Conservation (phyloP, 2,329 filamentous ascomycete genomes). For the Mycosphaerella sp. region DNA sequence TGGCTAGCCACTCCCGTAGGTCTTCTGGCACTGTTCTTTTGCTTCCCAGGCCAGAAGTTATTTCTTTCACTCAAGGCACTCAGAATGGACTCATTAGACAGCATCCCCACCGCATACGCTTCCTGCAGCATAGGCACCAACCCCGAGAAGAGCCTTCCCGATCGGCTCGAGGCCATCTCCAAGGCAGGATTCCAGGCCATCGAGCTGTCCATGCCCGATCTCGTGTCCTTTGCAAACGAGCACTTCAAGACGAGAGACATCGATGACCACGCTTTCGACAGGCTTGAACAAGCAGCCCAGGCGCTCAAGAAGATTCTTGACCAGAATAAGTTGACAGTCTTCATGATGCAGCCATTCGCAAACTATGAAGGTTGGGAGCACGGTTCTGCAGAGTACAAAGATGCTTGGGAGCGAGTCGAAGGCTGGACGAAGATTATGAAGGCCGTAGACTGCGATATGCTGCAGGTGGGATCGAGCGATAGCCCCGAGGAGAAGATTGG, state of each 20-base stretch:
- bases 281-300: slow-evolving; percentile 49
- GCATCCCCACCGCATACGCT: slow-evolving; percentile 49
- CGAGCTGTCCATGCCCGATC: slow-evolving; percentile 68
- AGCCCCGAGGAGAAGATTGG: slow-evolving; percentile 49
- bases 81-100: slow-evolving; percentile 20
- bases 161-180: slow-evolving; percentile 58
- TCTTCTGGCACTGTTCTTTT: too few species aligned
- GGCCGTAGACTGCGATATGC: slow-evolving; percentile 60
- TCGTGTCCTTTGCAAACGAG: slow-evolving; percentile 55
- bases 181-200: slow-evolving; percentile 60
- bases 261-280: slow-evolving; percentile 52
- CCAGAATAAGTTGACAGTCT: slow-evolving; percentile 51
- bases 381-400: slow-evolving; percentile 51
- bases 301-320: slow-evolving; percentile 52
- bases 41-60: too few species aligned
- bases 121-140: slow-evolving; percentile 50
- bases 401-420: slow-evolving; percentile 55
- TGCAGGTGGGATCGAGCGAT: slow-evolving; percentile 64
- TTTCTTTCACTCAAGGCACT: neutral
- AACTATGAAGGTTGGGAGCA: slow-evolving; percentile 70
- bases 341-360: slow-evolving; percentile 69
- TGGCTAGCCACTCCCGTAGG: neutral
- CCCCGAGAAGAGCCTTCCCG: slow-evolving; percentile 48
- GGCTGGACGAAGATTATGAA: slow-evolving; percentile 69
- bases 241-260: slow-evolving; percentile 42